Conservation (phyloP, 345 rosid genomes). For the Eucalyptus polybractea region DNA sequence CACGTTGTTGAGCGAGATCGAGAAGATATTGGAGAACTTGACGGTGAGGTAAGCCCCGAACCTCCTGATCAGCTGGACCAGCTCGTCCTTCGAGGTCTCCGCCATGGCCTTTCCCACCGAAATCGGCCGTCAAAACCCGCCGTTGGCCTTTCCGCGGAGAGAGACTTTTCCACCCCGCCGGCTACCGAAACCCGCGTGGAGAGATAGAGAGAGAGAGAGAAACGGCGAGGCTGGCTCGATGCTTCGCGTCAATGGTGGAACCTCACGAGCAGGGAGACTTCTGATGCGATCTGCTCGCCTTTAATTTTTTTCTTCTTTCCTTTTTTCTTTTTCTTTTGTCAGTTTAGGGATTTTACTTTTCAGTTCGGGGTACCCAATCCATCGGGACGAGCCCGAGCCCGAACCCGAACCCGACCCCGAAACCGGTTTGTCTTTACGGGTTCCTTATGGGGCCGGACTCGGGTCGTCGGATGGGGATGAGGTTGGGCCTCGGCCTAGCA, state of each 20-base stretch:
- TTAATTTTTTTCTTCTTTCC: not conserved
- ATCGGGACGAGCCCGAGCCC: not conserved
- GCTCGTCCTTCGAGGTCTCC: slow-evolving; percentile 62
- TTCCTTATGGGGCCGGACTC: not conserved
- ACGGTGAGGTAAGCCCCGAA: slow-evolving; percentile 70
- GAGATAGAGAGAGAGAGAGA: not conserved
- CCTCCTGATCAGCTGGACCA: slow-evolving; percentile 78
- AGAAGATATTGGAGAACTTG: slow-evolving; percentile 56
- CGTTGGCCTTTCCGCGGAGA: not conserved
- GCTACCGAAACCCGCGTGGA: not conserved
- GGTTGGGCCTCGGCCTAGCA: not conserved
- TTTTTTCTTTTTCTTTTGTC: not conserved
- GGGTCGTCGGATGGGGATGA: not conserved
- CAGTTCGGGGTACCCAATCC: not conserved
- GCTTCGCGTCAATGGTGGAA: not conserved
- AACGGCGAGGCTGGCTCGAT: not conserved
- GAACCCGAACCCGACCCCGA: not conserved
- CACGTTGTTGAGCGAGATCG: slow-evolving; percentile 55
- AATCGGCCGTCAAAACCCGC: not conserved
- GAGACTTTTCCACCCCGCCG: not conserved
- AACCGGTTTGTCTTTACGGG: not conserved
- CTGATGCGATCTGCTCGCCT: not conserved
- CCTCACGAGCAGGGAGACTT: not conserved
- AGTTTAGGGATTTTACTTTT: not conserved
- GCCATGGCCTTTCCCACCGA: slow-evolving; percentile 19